Evolutionary conservation across 2,329 filamentous ascomycete genomes (phyloP).

Genomic region (Ascochyta fabae): DNA sequence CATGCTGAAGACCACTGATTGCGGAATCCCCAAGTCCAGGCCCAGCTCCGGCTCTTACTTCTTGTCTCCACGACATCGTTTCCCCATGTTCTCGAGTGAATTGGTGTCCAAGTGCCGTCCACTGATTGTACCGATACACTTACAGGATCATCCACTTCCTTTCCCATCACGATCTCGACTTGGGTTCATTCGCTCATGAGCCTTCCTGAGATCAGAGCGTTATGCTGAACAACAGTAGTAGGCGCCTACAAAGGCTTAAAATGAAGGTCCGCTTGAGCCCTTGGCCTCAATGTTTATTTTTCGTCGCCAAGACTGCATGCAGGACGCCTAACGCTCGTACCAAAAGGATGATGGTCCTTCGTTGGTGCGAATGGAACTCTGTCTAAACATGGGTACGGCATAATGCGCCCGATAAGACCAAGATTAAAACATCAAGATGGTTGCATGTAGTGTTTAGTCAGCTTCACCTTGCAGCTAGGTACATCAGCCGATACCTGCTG

Average conservation of each 20-base stretch:
- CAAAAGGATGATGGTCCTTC: background rate
- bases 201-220: background rate
- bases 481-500: background rate
- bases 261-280: background rate
- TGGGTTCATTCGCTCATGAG: background rate
- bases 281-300: background rate
- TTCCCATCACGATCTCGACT: background rate
- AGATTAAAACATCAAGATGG: background rate
- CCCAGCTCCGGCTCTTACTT: slow-evolving; percentile 1
- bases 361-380: background rate
- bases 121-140: slow-evolving; percentile 5
- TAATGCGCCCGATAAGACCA: background rate
- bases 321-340: slow-evolving; percentile 4
- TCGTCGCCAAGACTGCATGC: background rate
- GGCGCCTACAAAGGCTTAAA: background rate
- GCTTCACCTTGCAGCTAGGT: background rate
- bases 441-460: background rate
- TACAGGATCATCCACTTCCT: background rate
- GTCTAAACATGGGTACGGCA: background rate
- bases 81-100: slow-evolving; percentile 4
- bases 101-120: background rate
- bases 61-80: slow-evolving; percentile 5
- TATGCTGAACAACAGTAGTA: background rate
- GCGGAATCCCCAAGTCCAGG: slow-evolving; percentile 12
- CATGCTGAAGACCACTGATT: background rate